Base-by-base conservation (phyloP, 371 early-diverging fungal species). In the Blastocladiella emersonii region DNA sequence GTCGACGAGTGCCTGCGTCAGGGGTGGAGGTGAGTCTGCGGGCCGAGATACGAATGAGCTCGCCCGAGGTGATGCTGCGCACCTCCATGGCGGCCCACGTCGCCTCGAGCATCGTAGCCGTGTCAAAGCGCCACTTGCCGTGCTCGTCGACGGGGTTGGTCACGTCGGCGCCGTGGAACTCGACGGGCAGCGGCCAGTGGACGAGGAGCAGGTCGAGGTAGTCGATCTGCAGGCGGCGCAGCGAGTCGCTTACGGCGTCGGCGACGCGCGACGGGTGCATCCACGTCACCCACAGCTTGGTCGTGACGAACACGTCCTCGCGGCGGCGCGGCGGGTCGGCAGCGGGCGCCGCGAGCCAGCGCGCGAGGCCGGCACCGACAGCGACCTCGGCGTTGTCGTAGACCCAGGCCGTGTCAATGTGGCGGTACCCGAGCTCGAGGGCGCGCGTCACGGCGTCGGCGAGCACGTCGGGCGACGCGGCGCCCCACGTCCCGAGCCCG, bases 371-470 rank as follows among this genome's bases (percentile, higher is more conserved):
- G 13, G 4, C 1, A 7, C 53, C 53, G 15, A 17, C 19, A 10
- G 80, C 78, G n/a, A 67, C 63, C 60, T 76, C 75, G 30, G 76
- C 62, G 25, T 74, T 73, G 30, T 27, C 63, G 55, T 63, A 69
- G 32, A 76, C 66, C 21, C 68, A 68, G 3, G 88, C 89, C 53
- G 84, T 80, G 69, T 90, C 91, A 61, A 91, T 83, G 65, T 86
- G 85, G 51, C 88, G 79, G 74, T 89, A 90, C 30, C 89, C 89
- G 37, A 68, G 68, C 41, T 77, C 65, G 36, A 87, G 65, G 23
- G 84, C 82, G 30, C 4, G 15, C 3, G 1, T 1, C 4, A 56
- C 61, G 27, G 62, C 39, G 17, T 25, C 53, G 32, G 53, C 13
- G 13, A 51, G 2, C 0, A 7, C 27, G 4, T 51, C 30, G 13